These are phyloP conservation scores for Alternaria hordeiaustralica DNA, from an alignment of 2,329 filamentous ascomycete genomes.

Conservation along the genomic window DNA sequence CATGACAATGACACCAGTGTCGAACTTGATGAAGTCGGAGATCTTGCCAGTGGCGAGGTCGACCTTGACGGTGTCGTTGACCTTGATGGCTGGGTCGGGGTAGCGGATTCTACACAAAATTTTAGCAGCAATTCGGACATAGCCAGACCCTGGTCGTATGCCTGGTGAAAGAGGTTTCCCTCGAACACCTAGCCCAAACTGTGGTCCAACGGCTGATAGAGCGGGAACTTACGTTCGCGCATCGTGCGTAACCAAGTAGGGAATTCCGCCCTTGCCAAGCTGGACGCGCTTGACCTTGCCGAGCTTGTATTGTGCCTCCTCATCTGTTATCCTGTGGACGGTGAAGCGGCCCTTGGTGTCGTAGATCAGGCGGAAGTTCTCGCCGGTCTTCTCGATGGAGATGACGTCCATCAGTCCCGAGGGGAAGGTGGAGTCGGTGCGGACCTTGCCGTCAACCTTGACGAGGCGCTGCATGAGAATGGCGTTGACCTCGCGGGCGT, in stretches of 20 bases:
- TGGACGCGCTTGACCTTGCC: constrained; percentile 99
- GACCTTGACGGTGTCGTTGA: constrained; percentile 99
- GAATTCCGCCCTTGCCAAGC: constrained; percentile 98
- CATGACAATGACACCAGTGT: constrained; percentile 98
- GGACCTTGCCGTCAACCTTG: constrained; percentile 99
- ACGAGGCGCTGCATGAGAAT: constrained; percentile 99
- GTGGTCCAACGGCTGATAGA: constrained; percentile 99
- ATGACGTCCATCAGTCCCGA: constrained; percentile 99
- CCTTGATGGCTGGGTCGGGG: constrained; percentile 97
- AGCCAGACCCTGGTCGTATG: constrained; percentile 99
- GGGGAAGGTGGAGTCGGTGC: constrained; percentile 97
- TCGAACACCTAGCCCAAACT: constrained; percentile 49
- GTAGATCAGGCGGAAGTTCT: constrained; percentile 99
- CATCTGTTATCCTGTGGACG: constrained; percentile 97
- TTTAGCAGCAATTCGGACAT: constrained; percentile 54
- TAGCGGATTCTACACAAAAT: constrained; percentile 83
- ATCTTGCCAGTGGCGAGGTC: constrained; percentile 97
- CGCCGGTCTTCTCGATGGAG: constrained; percentile 98
- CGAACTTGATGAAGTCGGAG: constrained; percentile 96
- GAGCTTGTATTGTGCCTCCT: constrained; percentile 99
- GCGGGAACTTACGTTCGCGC: constrained; percentile 99
- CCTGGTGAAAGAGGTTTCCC: constrained; percentile 72
- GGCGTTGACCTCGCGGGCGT: constrained; percentile 94
- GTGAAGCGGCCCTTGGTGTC: constrained; percentile 99
- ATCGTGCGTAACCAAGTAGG: constrained; percentile 99